phyloP scores from a whole-genome alignment of 148 eudicot genomes.

The Salicornia ramosissima region DNA sequence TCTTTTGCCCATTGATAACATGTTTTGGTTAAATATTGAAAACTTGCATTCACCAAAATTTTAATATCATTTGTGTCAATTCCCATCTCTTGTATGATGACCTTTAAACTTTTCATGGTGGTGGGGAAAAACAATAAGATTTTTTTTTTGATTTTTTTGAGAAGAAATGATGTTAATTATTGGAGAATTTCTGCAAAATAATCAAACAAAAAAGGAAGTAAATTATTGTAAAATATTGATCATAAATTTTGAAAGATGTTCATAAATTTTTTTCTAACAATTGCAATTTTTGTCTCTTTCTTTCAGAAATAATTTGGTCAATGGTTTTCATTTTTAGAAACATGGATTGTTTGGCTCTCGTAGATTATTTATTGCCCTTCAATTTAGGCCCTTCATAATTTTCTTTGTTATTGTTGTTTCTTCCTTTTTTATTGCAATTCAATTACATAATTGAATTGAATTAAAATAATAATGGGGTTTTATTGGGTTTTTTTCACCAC shows the following conservation, averaged over 20 bases:
- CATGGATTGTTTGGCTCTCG: conserved; percentile 23
- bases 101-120: conserved; percentile 1
- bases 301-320: conserved; percentile 15
- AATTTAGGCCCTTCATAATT: conserved; percentile 24
- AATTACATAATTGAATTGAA: too few relatives aligned
- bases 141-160: too few relatives aligned
- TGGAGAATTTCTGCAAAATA: background rate
- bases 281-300: conserved; percentile 6
- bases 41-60: conserved; percentile 31
- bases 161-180: background rate
- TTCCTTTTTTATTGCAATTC: conserved; percentile 17
- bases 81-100: conserved; percentile 37
- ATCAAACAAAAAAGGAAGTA: too few relatives aligned
- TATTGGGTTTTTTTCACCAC: too few relatives aligned
- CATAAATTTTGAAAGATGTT: conserved; percentile 18
- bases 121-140: background rate
- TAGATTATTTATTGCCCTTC: conserved; percentile 18
- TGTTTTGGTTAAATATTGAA: conserved; percentile 30
- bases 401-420: background rate
- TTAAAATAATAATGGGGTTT: too few relatives aligned
- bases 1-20: conserved; percentile 35
- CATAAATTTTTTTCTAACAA: conserved; percentile 11
- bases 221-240: background rate
- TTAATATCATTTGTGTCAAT: conserved; percentile 50
- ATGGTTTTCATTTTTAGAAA: conserved; percentile 29